Base-by-base conservation (phyloP, 176 grass and related monocot genomes). In the Raddia distichophylla region DNA sequence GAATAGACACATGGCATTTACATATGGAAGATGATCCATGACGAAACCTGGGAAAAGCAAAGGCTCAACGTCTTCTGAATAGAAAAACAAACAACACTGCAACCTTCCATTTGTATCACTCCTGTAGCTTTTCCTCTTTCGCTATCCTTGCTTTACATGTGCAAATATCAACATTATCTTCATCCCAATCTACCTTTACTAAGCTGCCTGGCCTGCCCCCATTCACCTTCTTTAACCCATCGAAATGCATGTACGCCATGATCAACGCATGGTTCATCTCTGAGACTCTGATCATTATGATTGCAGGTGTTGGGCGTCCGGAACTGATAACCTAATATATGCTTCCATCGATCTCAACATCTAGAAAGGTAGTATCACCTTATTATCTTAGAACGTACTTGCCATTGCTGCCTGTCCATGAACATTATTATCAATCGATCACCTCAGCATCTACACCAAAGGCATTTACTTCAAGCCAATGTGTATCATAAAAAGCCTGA, bases 241-340 rank as follows among this genome's bases (percentile, higher is more conserved):
- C 70, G 69, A 76, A 33, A 47, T 79, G 45, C 51, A 22, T 40
- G 62, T 42, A 59, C 19, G 60, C 74, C 72, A 77, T 79, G 80
- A 83, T 88, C 71, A 18, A 15, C 16, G 62, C 61, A 79, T 67
- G 69, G 69, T 69, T 72, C 62, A 33, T 83, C 82, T 84, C 56
- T 57, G 81, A 62, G n/a, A 78, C 82, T 84, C 56, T 57, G 81
- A 62, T 71, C 81, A 56, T 64, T 70, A 89, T 80, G 63, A 85
- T 89, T 89, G 70, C 63, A 85, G 82, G 82, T 76, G 83, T 54
- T 80, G 82, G 69, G 22, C 37, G 54, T 69, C 70, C 56, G 44
- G 76, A 76, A 56, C 47, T 48, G 87, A 80, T 89, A 89, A 75
- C 46, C 40, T 87, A 84, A 84, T 84, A 10, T 3, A 11, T 58